phyloP scores from a whole-genome alignment of 2,329 filamentous ascomycete species.

The Fusarium floridanum region DNA sequence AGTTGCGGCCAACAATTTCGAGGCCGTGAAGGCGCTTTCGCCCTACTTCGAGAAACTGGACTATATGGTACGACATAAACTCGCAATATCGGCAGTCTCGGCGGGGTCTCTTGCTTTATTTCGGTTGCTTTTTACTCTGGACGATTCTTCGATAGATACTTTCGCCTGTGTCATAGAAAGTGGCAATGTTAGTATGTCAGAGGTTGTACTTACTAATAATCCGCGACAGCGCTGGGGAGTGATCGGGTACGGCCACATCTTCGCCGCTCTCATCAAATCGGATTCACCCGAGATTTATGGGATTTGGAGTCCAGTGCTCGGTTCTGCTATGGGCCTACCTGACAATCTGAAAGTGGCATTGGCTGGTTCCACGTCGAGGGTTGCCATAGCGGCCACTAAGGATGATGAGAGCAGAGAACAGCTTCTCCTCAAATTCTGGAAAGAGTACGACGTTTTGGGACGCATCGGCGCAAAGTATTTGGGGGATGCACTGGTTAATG shows the following conservation, averaged over 20 bases:
- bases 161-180: background rate
- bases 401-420: background rate
- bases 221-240: too few relatives aligned
- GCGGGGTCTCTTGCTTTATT: background rate
- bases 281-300: background rate
- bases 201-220: background rate
- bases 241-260: background rate
- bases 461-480: fast-evolving
- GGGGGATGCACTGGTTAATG: background rate
- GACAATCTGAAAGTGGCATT: fast-evolving
- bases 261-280: background rate
- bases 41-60: background rate
- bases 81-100: background rate
- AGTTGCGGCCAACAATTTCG: background rate
- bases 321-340: background rate
- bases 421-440: background rate
- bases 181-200: background rate
- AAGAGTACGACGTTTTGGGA: background rate
- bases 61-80: fast-evolving
- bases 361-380: background rate
- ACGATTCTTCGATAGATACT: fast-evolving
- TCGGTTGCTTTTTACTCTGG: fast-evolving
- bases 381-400: background rate
- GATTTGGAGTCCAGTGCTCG: background rate
- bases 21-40: background rate